phyloP scores from a whole-genome alignment of 2,329 filamentous ascomycete species.

The Alternaria hordeiaustralica region DNA sequence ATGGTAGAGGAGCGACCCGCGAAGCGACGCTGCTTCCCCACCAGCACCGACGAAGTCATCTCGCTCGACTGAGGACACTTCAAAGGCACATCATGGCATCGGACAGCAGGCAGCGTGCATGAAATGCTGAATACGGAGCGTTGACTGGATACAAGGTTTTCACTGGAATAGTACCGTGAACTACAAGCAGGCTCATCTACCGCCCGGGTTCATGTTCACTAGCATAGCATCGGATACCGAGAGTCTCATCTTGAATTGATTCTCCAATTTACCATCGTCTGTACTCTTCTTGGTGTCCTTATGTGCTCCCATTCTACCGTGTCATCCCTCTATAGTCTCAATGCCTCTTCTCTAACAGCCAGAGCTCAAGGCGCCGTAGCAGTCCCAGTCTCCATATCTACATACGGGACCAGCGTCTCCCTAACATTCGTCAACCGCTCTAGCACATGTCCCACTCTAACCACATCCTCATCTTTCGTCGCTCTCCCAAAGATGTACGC shows the following conservation, averaged over 20 bases:
- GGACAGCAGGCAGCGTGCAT: background rate
- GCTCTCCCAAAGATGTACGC: constrained; percentile 12
- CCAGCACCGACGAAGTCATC: constrained; percentile 11
- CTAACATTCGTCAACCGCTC: constrained; percentile 2
- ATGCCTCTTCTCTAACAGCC: background rate
- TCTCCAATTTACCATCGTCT: no score
- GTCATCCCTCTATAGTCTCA: background rate
- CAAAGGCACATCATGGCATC: background rate
- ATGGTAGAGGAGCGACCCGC: constrained; percentile 1
- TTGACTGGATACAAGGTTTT: background rate
- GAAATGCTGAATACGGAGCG: background rate
- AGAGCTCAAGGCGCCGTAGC: background rate
- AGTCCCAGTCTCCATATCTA: background rate
- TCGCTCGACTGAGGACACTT: constrained; percentile 8
- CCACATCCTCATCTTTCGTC: constrained; percentile 8
- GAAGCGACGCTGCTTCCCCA: constrained; percentile 12
- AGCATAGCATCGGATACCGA: background rate
- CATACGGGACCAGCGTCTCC: constrained; percentile 2
- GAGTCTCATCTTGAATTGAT: background rate
- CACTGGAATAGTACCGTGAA: background rate
- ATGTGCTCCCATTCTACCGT: background rate
- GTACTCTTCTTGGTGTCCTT: background rate
- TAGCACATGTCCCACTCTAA: constrained; percentile 10
- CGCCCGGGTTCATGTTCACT: background rate
- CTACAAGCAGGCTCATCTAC: background rate